Evolutionary conservation across 2,329 filamentous ascomycete genomes (phyloP).

Genomic region (Aspergillus tanneri): DNA sequence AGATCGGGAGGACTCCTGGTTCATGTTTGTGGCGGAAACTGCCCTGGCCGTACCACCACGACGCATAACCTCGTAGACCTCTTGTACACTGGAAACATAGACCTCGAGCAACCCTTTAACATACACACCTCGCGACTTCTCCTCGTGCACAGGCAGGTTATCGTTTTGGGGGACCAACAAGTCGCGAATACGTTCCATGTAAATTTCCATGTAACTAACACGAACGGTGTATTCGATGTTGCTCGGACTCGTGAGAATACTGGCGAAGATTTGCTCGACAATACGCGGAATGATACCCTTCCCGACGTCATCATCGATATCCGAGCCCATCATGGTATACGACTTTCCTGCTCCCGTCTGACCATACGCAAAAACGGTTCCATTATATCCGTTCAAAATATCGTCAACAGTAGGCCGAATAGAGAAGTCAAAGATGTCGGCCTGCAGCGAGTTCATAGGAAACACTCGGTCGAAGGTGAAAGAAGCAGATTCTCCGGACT

Average conservation of each 20-base stretch:
- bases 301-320: conserved; percentile 83
- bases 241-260: conserved; percentile 84
- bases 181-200: conserved; percentile 98
- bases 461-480: conserved; percentile 99
- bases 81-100: conserved; percentile 91
- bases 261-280: conserved; percentile 94
- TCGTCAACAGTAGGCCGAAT: conserved; percentile 95
- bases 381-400: conserved; percentile 98
- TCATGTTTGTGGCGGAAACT: conserved; percentile 98
- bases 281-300: conserved; percentile 97
- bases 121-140: conserved; percentile 93
- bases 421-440: conserved; percentile 96
- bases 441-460: conserved; percentile 85
- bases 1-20: conserved; percentile 94
- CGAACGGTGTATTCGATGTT: conserved; percentile 99
- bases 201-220: conserved; percentile 99
- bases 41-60: conserved; percentile 84
- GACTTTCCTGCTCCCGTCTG: conserved; percentile 99
- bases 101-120: conserved; percentile 94
- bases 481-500: conserved; percentile 80
- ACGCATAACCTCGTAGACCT: conserved; percentile 96
- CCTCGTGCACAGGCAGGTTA: conserved; percentile 95
- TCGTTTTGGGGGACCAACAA: conserved; percentile 88
- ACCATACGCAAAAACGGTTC: conserved; percentile 96
- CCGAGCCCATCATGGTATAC: conserved; percentile 97